Percentiles rank a stretch among this genome's conserved stretches.
Evolutionary conservation across 2,329 filamentous ascomycete genomes (phyloP).

Genomic region (Westerdykella aurantiaca): DNA sequence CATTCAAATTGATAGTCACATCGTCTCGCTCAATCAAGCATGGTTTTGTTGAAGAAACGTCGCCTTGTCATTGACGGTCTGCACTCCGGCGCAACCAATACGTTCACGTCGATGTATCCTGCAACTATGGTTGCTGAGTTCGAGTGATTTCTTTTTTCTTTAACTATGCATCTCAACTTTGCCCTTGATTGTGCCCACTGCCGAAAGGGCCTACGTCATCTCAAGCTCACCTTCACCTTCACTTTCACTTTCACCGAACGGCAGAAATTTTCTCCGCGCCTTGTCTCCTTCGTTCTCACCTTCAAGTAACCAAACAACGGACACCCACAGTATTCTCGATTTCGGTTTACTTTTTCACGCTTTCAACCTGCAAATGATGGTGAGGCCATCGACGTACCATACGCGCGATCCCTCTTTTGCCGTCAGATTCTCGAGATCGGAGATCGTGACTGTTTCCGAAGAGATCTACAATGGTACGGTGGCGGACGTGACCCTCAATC

Average conservation of each 20-base stretch:
- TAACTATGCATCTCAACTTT: too few species aligned
- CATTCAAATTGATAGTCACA: neutral
- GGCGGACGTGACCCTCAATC: slow-evolving; percentile 18
- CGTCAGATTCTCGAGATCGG: neutral
- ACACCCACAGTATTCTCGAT: too few species aligned
- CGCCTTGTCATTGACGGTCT: too few species aligned
- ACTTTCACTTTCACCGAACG: neutral
- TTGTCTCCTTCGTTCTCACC: neutral
- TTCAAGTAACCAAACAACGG: too few species aligned
- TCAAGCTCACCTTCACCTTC: neutral
- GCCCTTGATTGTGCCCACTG: too few species aligned
- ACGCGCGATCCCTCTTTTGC: neutral
- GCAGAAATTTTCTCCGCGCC: neutral
- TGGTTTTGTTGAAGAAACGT: neutral
- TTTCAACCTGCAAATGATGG: neutral
- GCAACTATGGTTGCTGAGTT: neutral
- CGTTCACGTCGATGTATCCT: too few species aligned
- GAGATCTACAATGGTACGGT: slow-evolving; percentile 22
- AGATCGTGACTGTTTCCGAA: slow-evolving; percentile 9
- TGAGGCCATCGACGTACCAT: neutral
- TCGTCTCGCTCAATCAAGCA: neutral
- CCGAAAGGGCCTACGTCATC: too few species aligned
- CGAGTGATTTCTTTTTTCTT: too few species aligned
- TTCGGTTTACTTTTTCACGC: neutral
- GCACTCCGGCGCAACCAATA: too few species aligned